Evolutionary conservation across 345 rosid species (phyloP), one percentile per base, ranked within the genome.

Genomic region (Conringia planisiliqua): DNA sequence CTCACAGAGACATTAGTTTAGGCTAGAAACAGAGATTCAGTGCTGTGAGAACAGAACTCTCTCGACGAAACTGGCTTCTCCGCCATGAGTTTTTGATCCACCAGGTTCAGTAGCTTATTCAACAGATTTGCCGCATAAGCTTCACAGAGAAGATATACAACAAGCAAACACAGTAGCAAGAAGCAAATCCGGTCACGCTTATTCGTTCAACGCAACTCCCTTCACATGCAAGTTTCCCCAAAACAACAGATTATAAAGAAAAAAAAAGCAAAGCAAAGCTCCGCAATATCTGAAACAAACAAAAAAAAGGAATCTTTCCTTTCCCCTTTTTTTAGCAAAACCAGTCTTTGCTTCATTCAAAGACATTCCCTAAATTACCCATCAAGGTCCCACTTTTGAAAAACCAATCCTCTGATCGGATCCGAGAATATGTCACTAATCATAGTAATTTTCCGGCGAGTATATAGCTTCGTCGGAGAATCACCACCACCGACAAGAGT

Each of bases 141-240:
- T 66, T 70, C 8, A 58, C 3, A 59, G 14, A 66, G 57, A 66
- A 72, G 68, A 50, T 65, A 77, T 3, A 38, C 54, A 71, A 39
- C 38, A 71, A 22, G 32, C 40, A 71, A 65, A 59, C 64, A 56
- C 57, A 42, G 26, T 29, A 35, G 14, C 59, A 36, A 51, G 54
- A 54, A 59, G 71, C 70, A 67, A 82, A 86, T 73, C 78, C 57
- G 69, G 74, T 85, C 88, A 83, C 82, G 80, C 77, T 77, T 65
- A 48, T 70, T 73, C 78, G 76, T 83, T 85, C 87, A 82, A 62
- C 74, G 76, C 75, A 74, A 79, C 78, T 82, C 82, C 80, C 95
- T 86, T 89, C 89, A 83, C 82, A 56, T 48, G 62, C 81, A 87
- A 75, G 95, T 80, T 76, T 81, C 72, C 73, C n/a, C 78, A 81